A percentile compares a stretch with the other conserved stretches of the same genome.
phyloP scores from a whole-genome alignment of 345 rosid genomes.

The Physaria fendleri region DNA sequence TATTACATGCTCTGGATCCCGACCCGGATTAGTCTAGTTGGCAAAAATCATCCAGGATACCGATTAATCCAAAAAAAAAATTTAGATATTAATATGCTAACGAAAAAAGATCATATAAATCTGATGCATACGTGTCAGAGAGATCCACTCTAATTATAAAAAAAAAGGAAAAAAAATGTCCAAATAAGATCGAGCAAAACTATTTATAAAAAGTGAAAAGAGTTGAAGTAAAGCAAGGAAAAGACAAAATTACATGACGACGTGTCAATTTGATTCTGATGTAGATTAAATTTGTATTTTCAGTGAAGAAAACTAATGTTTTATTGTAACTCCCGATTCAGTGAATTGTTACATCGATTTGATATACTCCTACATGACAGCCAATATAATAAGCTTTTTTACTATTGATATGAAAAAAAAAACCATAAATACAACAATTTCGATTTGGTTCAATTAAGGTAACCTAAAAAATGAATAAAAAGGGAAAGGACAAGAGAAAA shows the following conservation, averaged over 20 bases:
- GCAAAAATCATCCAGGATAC: too few species aligned
- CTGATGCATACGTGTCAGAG: slow-evolving; percentile 17
- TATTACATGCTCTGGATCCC: too few species aligned
- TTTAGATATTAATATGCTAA: too few species aligned
- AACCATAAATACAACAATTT: too few species aligned
- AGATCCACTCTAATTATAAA: slow-evolving; percentile 13
- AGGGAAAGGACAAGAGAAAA: not conserved
- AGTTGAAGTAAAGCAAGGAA: slow-evolving; percentile 23
- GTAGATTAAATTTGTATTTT: slow-evolving; percentile 28
- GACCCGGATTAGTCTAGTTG: too few species aligned
- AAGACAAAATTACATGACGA: slow-evolving; percentile 6
- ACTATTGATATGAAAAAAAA: not conserved
- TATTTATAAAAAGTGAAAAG: not conserved
- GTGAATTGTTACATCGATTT: slow-evolving; percentile 21
- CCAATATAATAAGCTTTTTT: not conserved
- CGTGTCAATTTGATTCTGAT: slow-evolving; percentile 18
- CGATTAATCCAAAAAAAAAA: too few species aligned
- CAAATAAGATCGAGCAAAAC: not conserved
- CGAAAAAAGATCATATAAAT: not conserved
- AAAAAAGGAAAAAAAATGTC: not conserved
- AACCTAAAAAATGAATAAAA: not conserved
- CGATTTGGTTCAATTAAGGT: not conserved
- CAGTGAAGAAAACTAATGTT: not conserved
- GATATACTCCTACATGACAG: not conserved
- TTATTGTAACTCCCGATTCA: slow-evolving; percentile 9